A percentile compares a stretch with the other conserved stretches of the same genome.
Evolutionary conservation across 2,329 filamentous ascomycete genomes (phyloP).

Genomic region (Colletotrichum neosansevieriae): DNA sequence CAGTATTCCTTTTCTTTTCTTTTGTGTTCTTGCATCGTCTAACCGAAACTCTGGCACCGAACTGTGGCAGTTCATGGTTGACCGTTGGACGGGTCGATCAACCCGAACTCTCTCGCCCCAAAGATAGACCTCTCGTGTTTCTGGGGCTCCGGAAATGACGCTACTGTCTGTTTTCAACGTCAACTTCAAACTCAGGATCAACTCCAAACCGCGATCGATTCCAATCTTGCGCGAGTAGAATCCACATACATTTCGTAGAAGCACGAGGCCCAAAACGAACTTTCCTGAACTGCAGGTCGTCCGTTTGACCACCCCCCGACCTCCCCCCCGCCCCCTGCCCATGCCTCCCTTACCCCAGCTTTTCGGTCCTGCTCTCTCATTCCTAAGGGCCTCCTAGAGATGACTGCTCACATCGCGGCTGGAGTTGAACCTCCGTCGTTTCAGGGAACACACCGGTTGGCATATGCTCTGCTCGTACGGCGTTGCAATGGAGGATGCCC

Average conservation of each 20-base stretch:
- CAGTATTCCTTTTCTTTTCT: too few species aligned
- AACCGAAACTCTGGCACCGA: neutral
- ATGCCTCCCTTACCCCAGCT: conserved; percentile 22
- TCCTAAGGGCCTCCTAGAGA: conserved; percentile 19
- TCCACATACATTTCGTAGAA: neutral
- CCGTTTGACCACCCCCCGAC: neutral
- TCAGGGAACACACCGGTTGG: conserved; percentile 14
- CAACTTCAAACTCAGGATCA: conserved; percentile 15
- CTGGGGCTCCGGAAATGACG: neutral
- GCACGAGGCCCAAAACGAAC: neutral
- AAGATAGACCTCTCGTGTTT: neutral
- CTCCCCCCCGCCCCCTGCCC: too few species aligned
- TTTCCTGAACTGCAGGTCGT: neutral
- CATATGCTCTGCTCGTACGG: conserved; percentile 10
- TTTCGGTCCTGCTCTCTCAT: conserved; percentile 2
- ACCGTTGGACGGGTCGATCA: conserved; percentile 33
- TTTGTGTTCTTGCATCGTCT: neutral
- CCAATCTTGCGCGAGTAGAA: neutral
- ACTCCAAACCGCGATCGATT: neutral
- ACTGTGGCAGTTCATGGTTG: conserved; percentile 3
- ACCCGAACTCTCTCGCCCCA: neutral
- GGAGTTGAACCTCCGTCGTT: conserved; percentile 26
- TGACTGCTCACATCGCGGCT: conserved; percentile 38
- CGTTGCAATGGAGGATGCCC: conserved; percentile 14
- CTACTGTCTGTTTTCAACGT: conserved; percentile 16